Conservation (phyloP, 805 yeast species). For the Kazachstania kunashirensis region DNA sequence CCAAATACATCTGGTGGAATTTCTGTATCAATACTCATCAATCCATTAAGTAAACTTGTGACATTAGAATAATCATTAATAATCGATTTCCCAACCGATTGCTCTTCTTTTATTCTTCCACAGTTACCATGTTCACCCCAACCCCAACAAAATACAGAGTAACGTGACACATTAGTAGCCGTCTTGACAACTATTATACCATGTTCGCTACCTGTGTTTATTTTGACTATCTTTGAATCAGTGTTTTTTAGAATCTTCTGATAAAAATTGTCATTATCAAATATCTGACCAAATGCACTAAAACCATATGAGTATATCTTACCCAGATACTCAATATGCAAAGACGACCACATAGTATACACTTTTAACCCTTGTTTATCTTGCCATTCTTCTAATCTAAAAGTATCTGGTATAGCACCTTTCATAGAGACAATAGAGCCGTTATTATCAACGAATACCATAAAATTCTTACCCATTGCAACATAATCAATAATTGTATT, state of each 20-base stretch:
- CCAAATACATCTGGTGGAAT: slow-evolving; percentile 31
- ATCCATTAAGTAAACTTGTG: slow-evolving; percentile 14
- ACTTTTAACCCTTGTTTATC: slow-evolving; percentile 3
- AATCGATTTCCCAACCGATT: background rate
- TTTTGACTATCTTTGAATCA: background rate
- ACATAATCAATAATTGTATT: slow-evolving; percentile 9
- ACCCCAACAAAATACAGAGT: slow-evolving; percentile 69
- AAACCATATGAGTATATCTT: slow-evolving; percentile 53
- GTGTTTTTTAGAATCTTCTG: background rate
- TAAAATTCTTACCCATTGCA: slow-evolving; percentile 25
- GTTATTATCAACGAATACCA: slow-evolving; percentile 10
- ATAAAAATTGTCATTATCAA: slow-evolving; percentile 13
- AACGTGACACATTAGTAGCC: slow-evolving; percentile 2
- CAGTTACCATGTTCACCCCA: slow-evolving; percentile 99
- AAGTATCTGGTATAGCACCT: slow-evolving; percentile 18
- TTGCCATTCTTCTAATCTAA: slow-evolving; percentile 10
- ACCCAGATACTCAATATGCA: slow-evolving; percentile 37
- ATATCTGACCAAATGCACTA: slow-evolving; percentile 63
- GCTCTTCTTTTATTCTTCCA: slow-evolving; percentile 33
- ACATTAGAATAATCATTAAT: slow-evolving; percentile 23
- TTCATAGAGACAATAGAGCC: slow-evolving; percentile 9
- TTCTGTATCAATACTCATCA: slow-evolving; percentile 5
- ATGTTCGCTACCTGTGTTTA: slow-evolving; percentile 77
- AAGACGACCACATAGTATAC: slow-evolving; percentile 66
- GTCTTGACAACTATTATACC: slow-evolving; percentile 38